Evolutionary conservation across 1,139 yeast species (phyloP).

Genomic region (Eremothecium coryli): DNA sequence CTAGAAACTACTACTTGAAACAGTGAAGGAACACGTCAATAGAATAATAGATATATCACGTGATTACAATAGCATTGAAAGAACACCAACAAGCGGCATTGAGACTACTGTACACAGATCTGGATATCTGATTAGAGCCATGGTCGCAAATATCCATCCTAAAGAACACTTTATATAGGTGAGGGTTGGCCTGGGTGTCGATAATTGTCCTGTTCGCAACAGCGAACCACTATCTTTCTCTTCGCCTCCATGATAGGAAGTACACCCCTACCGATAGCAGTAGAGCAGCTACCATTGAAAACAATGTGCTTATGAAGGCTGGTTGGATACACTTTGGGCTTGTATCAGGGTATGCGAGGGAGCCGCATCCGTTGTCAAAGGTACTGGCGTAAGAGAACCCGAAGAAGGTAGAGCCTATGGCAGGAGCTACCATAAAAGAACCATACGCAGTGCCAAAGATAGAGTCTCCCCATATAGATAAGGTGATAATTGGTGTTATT

Average conservation of each 20-base stretch:
- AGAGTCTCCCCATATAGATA: constrained; percentile 82
- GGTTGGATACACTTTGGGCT: constrained; percentile 1
- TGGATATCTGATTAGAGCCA: too few relatives aligned
- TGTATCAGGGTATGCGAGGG: not conserved
- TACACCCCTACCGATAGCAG: constrained; percentile 2
- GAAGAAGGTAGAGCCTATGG: constrained; percentile 65
- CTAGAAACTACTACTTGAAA: too few relatives aligned
- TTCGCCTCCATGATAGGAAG: not conserved
- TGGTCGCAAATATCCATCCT: too few relatives aligned
- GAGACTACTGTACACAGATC: too few relatives aligned
- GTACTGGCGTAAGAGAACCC: constrained; percentile 65
- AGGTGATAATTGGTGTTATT: constrained; percentile 70
- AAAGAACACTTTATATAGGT: too few relatives aligned
- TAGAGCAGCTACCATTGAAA: not conserved
- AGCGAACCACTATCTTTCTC: too few relatives aligned
- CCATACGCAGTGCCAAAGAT: constrained; percentile 94
- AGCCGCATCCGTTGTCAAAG: constrained; percentile 39
- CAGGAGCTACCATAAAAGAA: constrained; percentile 82
- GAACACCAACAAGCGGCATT: too few relatives aligned
- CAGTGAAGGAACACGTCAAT: too few relatives aligned
- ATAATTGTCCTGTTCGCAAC: too few relatives aligned
- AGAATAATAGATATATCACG: too few relatives aligned
- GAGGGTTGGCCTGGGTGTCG: too few relatives aligned
- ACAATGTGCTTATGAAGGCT: not conserved
- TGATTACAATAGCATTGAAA: too few relatives aligned